phyloP scores from a whole-genome alignment of 2,329 filamentous ascomycete genomes.

The Neurospora sp. region DNA sequence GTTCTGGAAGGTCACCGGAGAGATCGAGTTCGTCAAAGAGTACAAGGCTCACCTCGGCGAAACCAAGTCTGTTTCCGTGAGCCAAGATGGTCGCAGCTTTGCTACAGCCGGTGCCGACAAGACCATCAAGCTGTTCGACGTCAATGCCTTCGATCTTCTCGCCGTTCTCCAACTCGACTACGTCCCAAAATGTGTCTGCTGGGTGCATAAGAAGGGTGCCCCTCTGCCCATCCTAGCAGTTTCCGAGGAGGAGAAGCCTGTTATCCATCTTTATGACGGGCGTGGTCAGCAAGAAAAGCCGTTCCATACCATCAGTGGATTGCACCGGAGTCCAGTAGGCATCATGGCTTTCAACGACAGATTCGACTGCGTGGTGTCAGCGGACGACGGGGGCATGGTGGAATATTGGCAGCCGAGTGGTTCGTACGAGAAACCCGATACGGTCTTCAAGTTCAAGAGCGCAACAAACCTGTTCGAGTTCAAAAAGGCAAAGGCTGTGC shows the following conservation, averaged over 20 bases:
- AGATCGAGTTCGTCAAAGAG: slow-evolving; percentile 97
- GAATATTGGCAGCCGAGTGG: slow-evolving; percentile 88
- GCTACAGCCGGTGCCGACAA: slow-evolving; percentile 75
- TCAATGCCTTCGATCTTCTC: slow-evolving; percentile 79
- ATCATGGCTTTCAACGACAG: slow-evolving; percentile 82
- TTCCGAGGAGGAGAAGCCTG: slow-evolving; percentile 61
- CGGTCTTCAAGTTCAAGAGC: slow-evolving; percentile 87
- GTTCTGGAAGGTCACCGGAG: slow-evolving; percentile 89
- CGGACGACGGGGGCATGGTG: slow-evolving; percentile 83
- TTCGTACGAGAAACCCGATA: slow-evolving; percentile 81
- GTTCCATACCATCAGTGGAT: slow-evolving; percentile 62
- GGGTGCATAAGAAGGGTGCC: slow-evolving; percentile 82
- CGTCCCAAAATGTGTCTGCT: slow-evolving; percentile 72
- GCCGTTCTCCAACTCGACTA: slow-evolving; percentile 72
- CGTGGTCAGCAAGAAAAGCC: slow-evolving; percentile 69
- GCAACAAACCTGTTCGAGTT: slow-evolving; percentile 93
- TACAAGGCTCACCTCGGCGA: slow-evolving; percentile 85
- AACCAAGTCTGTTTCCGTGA: slow-evolving; percentile 74
- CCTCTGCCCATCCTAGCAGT: slow-evolving; percentile 79
- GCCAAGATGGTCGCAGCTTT: slow-evolving; percentile 85
- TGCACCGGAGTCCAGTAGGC: slow-evolving; percentile 76
- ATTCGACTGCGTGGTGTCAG: slow-evolving; percentile 84
- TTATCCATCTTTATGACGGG: slow-evolving; percentile 80
- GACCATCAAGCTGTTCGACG: slow-evolving; percentile 71
- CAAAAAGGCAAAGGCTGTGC: slow-evolving; percentile 84